A percentile compares a stretch with the other conserved stretches of the same genome.
These are phyloP conservation scores for Zasmidium citrigriseum DNA, from an alignment of 2,329 filamentous ascomycete species.

Conservation along the genomic window DNA sequence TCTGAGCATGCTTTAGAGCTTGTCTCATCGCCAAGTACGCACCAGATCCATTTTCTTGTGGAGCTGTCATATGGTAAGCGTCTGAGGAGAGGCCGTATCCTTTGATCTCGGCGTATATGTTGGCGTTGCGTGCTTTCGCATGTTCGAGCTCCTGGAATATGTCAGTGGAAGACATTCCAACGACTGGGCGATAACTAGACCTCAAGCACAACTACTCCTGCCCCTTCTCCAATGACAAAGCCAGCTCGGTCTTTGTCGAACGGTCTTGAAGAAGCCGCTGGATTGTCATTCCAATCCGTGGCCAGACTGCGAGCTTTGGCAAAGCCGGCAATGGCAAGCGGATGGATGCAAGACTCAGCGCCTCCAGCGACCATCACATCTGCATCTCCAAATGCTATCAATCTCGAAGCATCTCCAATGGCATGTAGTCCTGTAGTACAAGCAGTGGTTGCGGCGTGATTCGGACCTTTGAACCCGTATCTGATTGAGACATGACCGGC, in stretches of 20 bases:
- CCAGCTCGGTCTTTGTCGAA: slow-evolving; percentile 80
- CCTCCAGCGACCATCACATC: slow-evolving; percentile 96
- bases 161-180: slow-evolving; percentile 11
- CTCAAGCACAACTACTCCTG: slow-evolving; percentile 83
- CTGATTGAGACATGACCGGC: slow-evolving; percentile 95
- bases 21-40: slow-evolving; percentile 82
- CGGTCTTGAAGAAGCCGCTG: slow-evolving; percentile 73
- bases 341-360: slow-evolving; percentile 93
- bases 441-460: slow-evolving; percentile 89
- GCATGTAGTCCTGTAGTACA: slow-evolving; percentile 96
- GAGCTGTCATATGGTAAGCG: slow-evolving; percentile 91
- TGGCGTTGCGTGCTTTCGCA: slow-evolving; percentile 74
- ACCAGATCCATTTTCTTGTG: slow-evolving; percentile 77
- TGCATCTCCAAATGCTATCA: slow-evolving; percentile 88
- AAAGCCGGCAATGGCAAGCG: slow-evolving; percentile 88
- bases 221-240: slow-evolving; percentile 92
- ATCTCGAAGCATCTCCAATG: slow-evolving; percentile 88
- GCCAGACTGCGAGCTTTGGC: slow-evolving; percentile 82
- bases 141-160: slow-evolving; percentile 71
- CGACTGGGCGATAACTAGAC: slow-evolving; percentile 37
- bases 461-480: slow-evolving; percentile 84
- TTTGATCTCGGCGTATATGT: slow-evolving; percentile 82
- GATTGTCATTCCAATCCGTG: slow-evolving; percentile 74
- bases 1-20: slow-evolving; percentile 70
- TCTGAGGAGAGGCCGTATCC: slow-evolving; percentile 92